These are phyloP conservation scores for Pseudogymnoascus sp. DNA, from an alignment of 2,329 filamentous ascomycete species.

Conservation along the genomic window DNA sequence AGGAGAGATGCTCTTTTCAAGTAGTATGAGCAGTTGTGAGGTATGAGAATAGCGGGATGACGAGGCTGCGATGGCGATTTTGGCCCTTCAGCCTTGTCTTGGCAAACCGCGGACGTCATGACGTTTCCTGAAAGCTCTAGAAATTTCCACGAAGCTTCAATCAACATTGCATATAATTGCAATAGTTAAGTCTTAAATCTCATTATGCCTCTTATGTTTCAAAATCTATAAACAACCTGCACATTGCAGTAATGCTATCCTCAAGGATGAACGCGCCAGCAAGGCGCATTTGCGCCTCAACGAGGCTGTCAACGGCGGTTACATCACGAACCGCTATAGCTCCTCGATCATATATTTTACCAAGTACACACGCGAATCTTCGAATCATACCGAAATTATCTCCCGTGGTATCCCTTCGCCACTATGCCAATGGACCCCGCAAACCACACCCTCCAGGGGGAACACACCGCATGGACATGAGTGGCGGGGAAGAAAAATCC, in stretches of 20 bases:
- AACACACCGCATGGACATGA: constrained; percentile 87
- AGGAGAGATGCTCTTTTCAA: too few relatives aligned
- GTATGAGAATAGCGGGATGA: not conserved
- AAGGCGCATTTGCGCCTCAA: not conserved
- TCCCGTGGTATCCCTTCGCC: constrained; percentile 36
- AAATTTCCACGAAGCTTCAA: not conserved
- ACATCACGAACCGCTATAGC: not conserved
- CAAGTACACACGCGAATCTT: constrained; percentile 12
- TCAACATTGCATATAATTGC: not conserved
- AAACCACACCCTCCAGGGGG: constrained; percentile 81
- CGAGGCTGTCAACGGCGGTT: not conserved
- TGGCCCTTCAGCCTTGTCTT: not conserved
- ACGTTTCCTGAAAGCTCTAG: not conserved
- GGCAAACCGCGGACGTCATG: not conserved
- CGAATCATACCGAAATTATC: constrained; percentile 23
- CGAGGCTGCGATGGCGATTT: not conserved
- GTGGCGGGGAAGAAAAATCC: constrained; percentile 66
- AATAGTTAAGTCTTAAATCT: not conserved
- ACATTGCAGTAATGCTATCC: not conserved
- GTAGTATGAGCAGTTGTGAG: not conserved
- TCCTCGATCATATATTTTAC: not conserved
- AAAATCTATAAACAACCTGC: not conserved
- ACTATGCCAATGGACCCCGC: constrained; percentile 56
- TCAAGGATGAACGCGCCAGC: not conserved
- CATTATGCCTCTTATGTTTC: not conserved